Conservation (phyloP, 129 eudicot species). For the Flaveria sonorensis region DNA sequence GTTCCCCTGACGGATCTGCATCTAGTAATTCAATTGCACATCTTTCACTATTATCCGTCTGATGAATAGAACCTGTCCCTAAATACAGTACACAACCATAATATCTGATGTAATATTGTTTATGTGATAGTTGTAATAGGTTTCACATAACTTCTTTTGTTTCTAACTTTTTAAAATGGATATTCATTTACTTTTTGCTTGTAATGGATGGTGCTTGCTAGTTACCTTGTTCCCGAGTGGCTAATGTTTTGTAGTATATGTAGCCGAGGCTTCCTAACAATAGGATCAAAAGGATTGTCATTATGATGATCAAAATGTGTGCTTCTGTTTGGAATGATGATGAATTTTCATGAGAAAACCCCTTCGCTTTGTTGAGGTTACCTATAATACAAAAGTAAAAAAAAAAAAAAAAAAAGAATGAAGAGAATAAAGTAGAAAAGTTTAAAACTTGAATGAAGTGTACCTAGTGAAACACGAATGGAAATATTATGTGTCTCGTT, state of each 20-base stretch:
- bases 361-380: background rate
- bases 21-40: slow-evolving; percentile 28
- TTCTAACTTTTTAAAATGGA: background rate
- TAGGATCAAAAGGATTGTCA: slow-evolving; percentile 9
- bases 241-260: slow-evolving; percentile 21
- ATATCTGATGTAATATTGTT: background rate
- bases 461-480: slow-evolving; percentile 29
- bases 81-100: background rate
- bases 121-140: background rate
- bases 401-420: background rate
- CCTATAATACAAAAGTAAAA: background rate
- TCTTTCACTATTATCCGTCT: slow-evolving; percentile 6
- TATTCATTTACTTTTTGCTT: background rate
- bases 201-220: background rate
- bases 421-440: background rate
- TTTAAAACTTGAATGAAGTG: background rate
- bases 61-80: slow-evolving; percentile 22
- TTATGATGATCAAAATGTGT: background rate
- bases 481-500: slow-evolving; percentile 16
- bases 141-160: background rate
- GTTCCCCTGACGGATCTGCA: slow-evolving; percentile 24
- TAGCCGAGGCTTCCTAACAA: slow-evolving; percentile 30
- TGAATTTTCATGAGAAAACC: background rate
- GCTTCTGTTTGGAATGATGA: background rate
- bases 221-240: slow-evolving; percentile 27